Percentiles rank a stretch among this genome's conserved stretches.
Evolutionary conservation across 2,329 filamentous ascomycete genomes (phyloP).

Genomic region (Diaporthe citri): DNA sequence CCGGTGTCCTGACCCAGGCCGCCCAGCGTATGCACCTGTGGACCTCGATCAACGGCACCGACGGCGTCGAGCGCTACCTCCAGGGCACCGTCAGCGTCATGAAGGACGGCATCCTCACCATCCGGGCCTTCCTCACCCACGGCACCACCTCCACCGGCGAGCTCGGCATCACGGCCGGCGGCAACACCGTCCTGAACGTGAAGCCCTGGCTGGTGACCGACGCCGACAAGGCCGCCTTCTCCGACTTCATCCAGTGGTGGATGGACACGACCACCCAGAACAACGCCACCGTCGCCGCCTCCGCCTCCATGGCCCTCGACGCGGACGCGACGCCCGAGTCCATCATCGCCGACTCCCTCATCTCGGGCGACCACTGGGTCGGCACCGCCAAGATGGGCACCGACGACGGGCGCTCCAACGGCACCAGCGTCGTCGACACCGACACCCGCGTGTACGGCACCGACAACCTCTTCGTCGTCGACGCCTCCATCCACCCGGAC

Average conservation of each 20-base stretch:
- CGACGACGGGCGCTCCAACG: constrained; percentile 62
- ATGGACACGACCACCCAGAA: constrained; percentile 33
- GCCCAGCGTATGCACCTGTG: constrained; percentile 44
- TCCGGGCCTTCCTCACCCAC: constrained; percentile 45
- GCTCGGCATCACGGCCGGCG: constrained; percentile 43
- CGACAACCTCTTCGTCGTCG: constrained; percentile 72
- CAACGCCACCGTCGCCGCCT: constrained; percentile 15
- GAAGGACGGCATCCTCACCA: constrained; percentile 41
- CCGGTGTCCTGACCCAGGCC: constrained; percentile 44
- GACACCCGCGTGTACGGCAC: constrained; percentile 71
- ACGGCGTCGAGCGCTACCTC: constrained; percentile 45
- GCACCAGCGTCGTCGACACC: constrained; percentile 67
- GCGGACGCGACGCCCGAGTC: neutral
- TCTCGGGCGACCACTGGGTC: constrained; percentile 38
- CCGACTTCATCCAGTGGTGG: constrained; percentile 37
- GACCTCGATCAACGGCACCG: constrained; percentile 43
- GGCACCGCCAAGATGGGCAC: constrained; percentile 68
- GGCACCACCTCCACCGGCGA: constrained; percentile 44
- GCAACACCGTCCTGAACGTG: constrained; percentile 44
- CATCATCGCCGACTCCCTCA: constrained; percentile 23
- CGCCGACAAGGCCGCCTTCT: constrained; percentile 42
- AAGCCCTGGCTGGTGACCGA: constrained; percentile 44
- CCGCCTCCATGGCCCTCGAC: constrained; percentile 20
- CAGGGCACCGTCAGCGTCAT: constrained; percentile 44
- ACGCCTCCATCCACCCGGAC: constrained; percentile 74